Evolutionary conservation across 345 rosid species (phyloP).

Genomic region (Eucalyptus sp.): DNA sequence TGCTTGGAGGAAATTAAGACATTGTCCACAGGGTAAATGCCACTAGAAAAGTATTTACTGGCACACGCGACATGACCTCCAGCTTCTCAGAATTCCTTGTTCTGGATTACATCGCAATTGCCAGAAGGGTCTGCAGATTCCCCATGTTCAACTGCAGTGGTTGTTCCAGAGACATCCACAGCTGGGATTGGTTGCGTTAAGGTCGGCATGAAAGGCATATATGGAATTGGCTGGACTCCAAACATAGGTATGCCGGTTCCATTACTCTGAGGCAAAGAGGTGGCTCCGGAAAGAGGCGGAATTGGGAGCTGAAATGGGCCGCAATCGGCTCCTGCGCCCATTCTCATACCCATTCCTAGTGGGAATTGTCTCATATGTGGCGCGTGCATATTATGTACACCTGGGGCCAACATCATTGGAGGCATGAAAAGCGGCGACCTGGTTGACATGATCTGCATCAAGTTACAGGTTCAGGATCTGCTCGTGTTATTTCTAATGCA

Average conservation of each 20-base stretch:
- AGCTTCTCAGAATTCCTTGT: not conserved
- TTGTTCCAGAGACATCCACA: not conserved
- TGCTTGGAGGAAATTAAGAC: not conserved
- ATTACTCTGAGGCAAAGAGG: not conserved
- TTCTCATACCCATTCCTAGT: constrained; percentile 17
- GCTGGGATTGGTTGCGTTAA: not conserved
- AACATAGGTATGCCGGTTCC: constrained; percentile 2
- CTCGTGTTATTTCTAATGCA: not conserved
- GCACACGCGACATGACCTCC: not conserved
- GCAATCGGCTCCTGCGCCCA: constrained; percentile 18
- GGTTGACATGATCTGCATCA: constrained; percentile 47
- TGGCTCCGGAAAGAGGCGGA: constrained; percentile 3
- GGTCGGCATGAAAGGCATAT: not conserved
- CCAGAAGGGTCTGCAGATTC: constrained; percentile 1
- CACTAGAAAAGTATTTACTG: not conserved
- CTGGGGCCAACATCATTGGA: constrained; percentile 21
- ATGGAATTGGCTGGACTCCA: not conserved
- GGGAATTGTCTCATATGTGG: constrained; percentile 10
- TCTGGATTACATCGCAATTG: not conserved
- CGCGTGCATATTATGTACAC: constrained; percentile 20
- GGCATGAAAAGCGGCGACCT: constrained; percentile 20
- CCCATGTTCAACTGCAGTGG: not conserved
- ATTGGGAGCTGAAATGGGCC: constrained; percentile 4
- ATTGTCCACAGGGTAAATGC: not conserved
- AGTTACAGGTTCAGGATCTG: not conserved